Percentiles rank a stretch among this genome's conserved stretches.
Conservation (phyloP, 2,329 filamentous ascomycete genomes). For the Rhynchosporium graminicola region DNA sequence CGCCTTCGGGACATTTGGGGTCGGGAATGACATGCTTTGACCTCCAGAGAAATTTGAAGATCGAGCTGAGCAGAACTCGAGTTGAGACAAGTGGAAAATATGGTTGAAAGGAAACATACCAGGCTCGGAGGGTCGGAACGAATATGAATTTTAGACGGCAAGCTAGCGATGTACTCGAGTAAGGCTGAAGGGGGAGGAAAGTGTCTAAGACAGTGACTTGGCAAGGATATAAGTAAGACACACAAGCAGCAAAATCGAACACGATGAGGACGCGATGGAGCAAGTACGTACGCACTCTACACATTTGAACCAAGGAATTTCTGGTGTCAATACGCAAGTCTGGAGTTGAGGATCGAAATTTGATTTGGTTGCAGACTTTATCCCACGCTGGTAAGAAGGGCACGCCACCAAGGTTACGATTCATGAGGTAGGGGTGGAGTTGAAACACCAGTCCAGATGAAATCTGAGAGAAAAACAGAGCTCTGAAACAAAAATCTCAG, state of each 20-base stretch:
- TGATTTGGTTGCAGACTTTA: neutral
- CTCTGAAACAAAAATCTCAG: neutral
- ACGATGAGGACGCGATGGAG: neutral
- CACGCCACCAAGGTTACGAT: constrained; percentile 4
- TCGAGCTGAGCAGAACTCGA: neutral
- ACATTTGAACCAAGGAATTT: neutral
- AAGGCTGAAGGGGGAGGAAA: neutral
- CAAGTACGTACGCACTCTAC: neutral
- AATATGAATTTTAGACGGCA: neutral
- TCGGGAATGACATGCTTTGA: constrained; percentile 22
- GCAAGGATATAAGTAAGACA: neutral
- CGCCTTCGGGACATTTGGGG: constrained; percentile 21
- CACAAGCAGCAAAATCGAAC: neutral
- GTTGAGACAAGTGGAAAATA: neutral
- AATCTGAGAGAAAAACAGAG: neutral
- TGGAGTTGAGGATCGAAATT: too few relatives aligned
- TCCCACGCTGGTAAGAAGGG: neutral
- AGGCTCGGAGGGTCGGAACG: neutral
- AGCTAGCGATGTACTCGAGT: neutral
- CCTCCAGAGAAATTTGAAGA: neutral
- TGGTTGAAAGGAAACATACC: neutral
- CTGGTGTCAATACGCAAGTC: neutral
- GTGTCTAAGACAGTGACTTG: neutral
- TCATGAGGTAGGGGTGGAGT: neutral
- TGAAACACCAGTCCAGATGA: neutral